These are phyloP conservation scores for Trichosporon sp. DNA, from an alignment of 1,284 basidiomycete species.

Conservation along the genomic window DNA sequence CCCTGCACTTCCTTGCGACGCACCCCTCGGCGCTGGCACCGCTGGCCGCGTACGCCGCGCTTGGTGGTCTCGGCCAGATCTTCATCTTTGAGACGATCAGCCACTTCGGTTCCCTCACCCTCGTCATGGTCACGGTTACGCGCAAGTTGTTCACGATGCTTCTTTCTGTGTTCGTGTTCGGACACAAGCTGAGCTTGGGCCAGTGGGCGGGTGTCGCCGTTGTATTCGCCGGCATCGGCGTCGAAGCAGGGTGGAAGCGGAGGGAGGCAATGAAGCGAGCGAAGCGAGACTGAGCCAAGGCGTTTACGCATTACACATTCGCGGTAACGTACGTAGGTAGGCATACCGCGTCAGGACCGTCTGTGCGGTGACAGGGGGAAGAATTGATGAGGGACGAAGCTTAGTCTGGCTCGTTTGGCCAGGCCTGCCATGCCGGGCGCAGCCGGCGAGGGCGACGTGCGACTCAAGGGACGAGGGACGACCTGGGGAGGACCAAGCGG, in stretches of 20 bases:
- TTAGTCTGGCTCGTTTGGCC: not conserved
- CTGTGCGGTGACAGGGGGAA: not conserved
- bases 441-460: not conserved
- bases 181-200: constrained; percentile 77
- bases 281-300: constrained; percentile 35
- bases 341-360: not conserved
- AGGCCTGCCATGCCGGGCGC: not conserved
- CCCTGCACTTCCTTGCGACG: constrained; percentile 71
- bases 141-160: constrained; percentile 98
- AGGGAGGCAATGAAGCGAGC: constrained; percentile 42
- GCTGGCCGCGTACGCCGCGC: constrained; percentile 80
- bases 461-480: constrained; percentile 3
- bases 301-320: too few species aligned
- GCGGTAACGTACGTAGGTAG: not conserved
- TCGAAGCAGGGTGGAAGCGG: constrained; percentile 83
- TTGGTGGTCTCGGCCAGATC: constrained; percentile 90
- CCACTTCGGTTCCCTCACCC: constrained; percentile 90
- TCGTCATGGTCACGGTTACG: constrained; percentile 94
- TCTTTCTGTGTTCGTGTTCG: constrained; percentile 88
- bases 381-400: not conserved
- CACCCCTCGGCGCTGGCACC: constrained; percentile 81
- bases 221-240: constrained; percentile 90
- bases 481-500: not conserved
- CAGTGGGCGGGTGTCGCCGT: constrained; percentile 90
- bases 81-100: constrained; percentile 99